phyloP scores from a whole-genome alignment of 805 yeast species.

The Hanseniaspora thailandica region DNA sequence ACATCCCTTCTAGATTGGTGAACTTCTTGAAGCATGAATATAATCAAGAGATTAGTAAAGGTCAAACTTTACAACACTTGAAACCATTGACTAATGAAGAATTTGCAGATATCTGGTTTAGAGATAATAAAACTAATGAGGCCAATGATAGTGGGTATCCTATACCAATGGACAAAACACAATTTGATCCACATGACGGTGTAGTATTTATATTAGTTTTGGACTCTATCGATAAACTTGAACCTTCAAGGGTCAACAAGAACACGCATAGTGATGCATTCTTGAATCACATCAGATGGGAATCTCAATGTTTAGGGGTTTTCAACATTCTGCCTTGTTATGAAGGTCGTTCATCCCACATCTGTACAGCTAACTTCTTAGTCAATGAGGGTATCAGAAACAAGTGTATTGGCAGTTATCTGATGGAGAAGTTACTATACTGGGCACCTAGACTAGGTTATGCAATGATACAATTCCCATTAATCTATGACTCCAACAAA shows the following conservation, averaged over 20 bases:
- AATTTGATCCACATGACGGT: conserved; percentile 33
- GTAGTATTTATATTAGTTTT: conserved; percentile 41
- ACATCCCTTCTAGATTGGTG: conserved; percentile 62
- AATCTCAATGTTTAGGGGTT: conserved; percentile 80
- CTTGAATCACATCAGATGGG: conserved; percentile 56
- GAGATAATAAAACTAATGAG: not conserved
- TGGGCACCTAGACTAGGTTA: conserved; percentile 90
- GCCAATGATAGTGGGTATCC: not conserved
- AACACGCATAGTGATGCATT: conserved; percentile 22
- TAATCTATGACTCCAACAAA: conserved; percentile 78
- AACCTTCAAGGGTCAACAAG: conserved; percentile 23
- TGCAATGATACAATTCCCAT: conserved; percentile 68
- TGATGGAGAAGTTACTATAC: conserved; percentile 70
- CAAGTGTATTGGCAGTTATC: conserved; percentile 77
- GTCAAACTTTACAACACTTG: conserved; percentile 77
- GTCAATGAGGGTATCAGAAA: conserved; percentile 90
- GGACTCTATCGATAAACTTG: conserved; percentile 56
- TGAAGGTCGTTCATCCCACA: conserved; percentile 86
- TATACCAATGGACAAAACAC: not conserved
- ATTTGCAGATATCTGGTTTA: conserved; percentile 81
- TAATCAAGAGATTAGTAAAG: conserved; percentile 81
- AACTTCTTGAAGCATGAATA: conserved; percentile 83
- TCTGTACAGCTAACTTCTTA: conserved; percentile 78
- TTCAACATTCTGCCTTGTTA: conserved; percentile 77
- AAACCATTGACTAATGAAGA: conserved; percentile 66